Conservation (phyloP, 768 basidiomycete species). For the Rickenella mellea region DNA sequence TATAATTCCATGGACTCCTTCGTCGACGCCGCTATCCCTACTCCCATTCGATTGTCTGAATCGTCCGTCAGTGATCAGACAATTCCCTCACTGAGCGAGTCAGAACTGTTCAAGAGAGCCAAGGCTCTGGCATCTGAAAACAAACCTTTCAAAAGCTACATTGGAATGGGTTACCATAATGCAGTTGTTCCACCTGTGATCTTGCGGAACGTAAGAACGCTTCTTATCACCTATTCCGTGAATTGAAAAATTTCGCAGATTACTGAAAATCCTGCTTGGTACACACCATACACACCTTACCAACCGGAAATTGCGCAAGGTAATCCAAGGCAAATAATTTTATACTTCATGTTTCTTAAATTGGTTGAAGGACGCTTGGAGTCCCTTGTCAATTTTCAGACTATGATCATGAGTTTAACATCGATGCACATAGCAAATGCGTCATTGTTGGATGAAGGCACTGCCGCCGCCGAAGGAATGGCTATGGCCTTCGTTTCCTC, state of each 20-base stretch:
- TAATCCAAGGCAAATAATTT: conserved; percentile 15
- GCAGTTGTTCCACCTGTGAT: conserved; percentile 95
- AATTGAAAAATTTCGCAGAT: too few species aligned
- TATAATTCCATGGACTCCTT: conserved; percentile 87
- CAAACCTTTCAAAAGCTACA: conserved; percentile 82
- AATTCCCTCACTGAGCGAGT: conserved; percentile 76
- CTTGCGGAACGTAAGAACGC: conserved; percentile 65
- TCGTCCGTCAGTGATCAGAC: conserved; percentile 52
- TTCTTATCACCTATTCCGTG: conserved; percentile 1
- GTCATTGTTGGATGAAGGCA: conserved; percentile 89
- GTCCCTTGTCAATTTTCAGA: conserved; percentile 93
- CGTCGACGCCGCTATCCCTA: conserved; percentile 72
- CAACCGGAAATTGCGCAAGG: conserved; percentile 99
- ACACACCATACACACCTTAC: conserved; percentile 93
- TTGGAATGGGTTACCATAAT: conserved; percentile 96
- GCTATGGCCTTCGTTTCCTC: conserved; percentile 77
- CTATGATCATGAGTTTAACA: conserved; percentile 91
- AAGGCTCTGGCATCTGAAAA: conserved; percentile 73
- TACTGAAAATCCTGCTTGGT: conserved; percentile 96
- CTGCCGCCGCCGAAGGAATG: conserved; percentile 95
- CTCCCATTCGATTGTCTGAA: conserved; percentile 62
- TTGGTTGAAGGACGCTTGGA: conserved; percentile 91
- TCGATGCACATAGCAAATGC: conserved; percentile 95
- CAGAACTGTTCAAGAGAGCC: conserved; percentile 68
- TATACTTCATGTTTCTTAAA: neutral